Conservation (phyloP, 768 basidiomycete species). For the Auricularia heimuer region DNA sequence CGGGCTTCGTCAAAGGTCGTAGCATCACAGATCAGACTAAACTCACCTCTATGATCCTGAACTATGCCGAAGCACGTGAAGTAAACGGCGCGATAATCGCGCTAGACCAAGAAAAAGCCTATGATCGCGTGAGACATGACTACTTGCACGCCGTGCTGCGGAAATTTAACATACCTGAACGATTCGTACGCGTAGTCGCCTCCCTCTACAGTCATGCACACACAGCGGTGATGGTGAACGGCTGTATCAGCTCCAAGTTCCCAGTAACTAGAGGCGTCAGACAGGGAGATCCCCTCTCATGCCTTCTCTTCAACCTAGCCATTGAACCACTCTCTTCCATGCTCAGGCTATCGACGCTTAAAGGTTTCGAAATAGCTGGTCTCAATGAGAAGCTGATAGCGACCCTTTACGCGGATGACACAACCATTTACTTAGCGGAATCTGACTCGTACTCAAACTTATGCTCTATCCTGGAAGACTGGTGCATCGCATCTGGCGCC, state of each 20-base stretch:
- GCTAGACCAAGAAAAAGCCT: conserved; percentile 11
- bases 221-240: not conserved
- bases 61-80: conserved; percentile 4
- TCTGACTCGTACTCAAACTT: conserved; percentile 21
- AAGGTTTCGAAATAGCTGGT: conserved; percentile 14
- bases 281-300: conserved; percentile 11
- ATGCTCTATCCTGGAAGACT: conserved; percentile 19
- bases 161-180: conserved; percentile 4
- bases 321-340: conserved; percentile 10
- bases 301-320: conserved; percentile 12
- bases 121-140: conserved; percentile 6
- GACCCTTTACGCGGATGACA: conserved; percentile 34
- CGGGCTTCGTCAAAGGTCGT: conserved; percentile 7
- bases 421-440: conserved; percentile 25
- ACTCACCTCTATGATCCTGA: conserved; percentile 2
- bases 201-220: not conserved
- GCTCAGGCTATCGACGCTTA: conserved; percentile 15
- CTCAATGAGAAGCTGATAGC: conserved; percentile 15
- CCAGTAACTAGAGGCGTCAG: not conserved
- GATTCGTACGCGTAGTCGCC: not conserved
- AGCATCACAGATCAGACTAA: conserved; percentile 10
- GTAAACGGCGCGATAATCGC: conserved; percentile 7
- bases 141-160: conserved; percentile 7
- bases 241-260: not conserved
- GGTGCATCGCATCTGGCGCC: conserved; percentile 32